These are phyloP conservation scores for Pseudophaeomoniella oleicola DNA, from an alignment of 2,329 filamentous ascomycete genomes.

Conservation along the genomic window DNA sequence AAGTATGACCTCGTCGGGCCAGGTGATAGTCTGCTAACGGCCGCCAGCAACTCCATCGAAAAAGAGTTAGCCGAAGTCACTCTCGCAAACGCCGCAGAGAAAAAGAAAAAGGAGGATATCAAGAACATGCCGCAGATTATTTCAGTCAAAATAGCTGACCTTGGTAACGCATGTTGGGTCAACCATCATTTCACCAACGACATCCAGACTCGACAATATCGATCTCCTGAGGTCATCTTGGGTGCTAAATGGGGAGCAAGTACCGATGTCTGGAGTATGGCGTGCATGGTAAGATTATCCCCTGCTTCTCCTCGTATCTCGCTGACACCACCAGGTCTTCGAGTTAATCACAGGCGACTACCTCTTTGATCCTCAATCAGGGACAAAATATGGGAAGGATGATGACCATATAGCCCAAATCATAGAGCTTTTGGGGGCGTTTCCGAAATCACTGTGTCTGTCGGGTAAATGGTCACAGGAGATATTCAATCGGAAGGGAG, in stretches of 20 bases:
- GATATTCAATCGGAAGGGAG: slow-evolving; percentile 95
- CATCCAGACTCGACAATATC: slow-evolving; percentile 94
- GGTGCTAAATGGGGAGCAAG: slow-evolving; percentile 98
- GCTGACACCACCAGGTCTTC: slow-evolving; percentile 52
- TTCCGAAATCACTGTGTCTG: slow-evolving; percentile 82
- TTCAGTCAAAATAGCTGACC: slow-evolving; percentile 95
- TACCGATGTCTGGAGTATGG: slow-evolving; percentile 99
- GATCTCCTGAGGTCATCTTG: slow-evolving; percentile 91
- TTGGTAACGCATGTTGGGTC: slow-evolving; percentile 97
- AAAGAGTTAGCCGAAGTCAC: slow-evolving; percentile 92
- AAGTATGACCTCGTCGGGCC: slow-evolving; percentile 26
- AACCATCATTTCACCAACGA: slow-evolving; percentile 99
- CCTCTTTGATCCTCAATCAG: slow-evolving; percentile 93
- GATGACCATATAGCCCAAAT: slow-evolving; percentile 99
- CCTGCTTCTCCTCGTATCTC: not conserved
- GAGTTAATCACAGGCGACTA: slow-evolving; percentile 98
- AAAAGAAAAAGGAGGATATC: slow-evolving; percentile 44
- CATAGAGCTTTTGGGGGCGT: slow-evolving; percentile 86
- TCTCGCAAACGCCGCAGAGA: slow-evolving; percentile 48
- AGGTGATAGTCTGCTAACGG: not conserved
- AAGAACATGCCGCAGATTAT: slow-evolving; percentile 46
- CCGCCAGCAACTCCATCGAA: slow-evolving; percentile 66
- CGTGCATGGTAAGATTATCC: slow-evolving; percentile 67
- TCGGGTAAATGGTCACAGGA: slow-evolving; percentile 96
- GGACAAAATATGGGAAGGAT: slow-evolving; percentile 97